Evolutionary conservation across 2,329 filamentous ascomycete genomes (phyloP).

Genomic region (Cordyceps cateniannulata): DNA sequence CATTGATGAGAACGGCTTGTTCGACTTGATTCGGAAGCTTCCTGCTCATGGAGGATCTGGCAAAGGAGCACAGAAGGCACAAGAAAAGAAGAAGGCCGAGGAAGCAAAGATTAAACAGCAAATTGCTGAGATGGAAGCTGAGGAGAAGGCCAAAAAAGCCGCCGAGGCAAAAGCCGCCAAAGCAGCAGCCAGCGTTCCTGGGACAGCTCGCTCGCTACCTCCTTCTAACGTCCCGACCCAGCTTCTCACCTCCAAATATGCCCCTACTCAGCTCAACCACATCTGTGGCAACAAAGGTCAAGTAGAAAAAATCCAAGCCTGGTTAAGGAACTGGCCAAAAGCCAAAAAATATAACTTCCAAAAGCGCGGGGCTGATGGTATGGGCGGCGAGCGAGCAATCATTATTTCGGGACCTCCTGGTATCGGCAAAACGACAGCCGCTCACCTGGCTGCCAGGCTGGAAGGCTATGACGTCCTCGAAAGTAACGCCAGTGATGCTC

Average conservation of each 20-base stretch:
- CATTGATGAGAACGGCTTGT: conserved; percentile 89
- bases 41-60: conserved; percentile 83
- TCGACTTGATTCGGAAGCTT: conserved; percentile 72
- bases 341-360: conserved; percentile 76
- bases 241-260: conserved; percentile 93
- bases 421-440: conserved; percentile 95
- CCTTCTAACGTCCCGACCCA: conserved; percentile 46
- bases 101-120: conserved; percentile 75
- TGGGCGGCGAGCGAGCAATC: conserved; percentile 77
- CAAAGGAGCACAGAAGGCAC: conserved; percentile 78
- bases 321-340: conserved; percentile 78
- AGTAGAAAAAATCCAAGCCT: conserved; percentile 83
- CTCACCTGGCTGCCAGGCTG: conserved; percentile 85
- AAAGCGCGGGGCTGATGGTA: conserved; percentile 74
- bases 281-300: conserved; percentile 92
- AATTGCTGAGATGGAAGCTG: conserved; percentile 77
- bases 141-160: conserved; percentile 58
- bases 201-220: conserved; percentile 16
- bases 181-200: conserved; percentile 26
- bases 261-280: conserved; percentile 73
- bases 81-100: conserved; percentile 78
- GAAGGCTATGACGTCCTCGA: conserved; percentile 93
- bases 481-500: conserved; percentile 89
- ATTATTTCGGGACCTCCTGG: conserved; percentile 94
- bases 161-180: conserved; percentile 48